Evolutionary conservation across 2,329 filamentous ascomycete species (phyloP).

Genomic region (Alternaria arbusti): DNA sequence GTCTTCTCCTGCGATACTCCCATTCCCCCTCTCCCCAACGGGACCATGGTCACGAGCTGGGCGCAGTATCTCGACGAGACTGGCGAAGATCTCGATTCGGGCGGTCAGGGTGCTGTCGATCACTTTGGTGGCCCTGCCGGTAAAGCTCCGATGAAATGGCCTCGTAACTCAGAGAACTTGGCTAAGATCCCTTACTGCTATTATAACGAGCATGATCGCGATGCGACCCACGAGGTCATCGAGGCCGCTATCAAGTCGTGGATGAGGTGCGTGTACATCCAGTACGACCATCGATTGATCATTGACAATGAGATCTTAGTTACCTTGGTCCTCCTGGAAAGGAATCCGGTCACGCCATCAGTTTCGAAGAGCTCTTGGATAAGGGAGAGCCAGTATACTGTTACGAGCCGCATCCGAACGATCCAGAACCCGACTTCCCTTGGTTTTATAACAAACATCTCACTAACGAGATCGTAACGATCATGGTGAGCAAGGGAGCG

Average conservation of each 20-base stretch:
- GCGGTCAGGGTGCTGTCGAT: background rate
- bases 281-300: too few relatives aligned
- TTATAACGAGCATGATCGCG: background rate
- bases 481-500: background rate
- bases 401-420: too few relatives aligned
- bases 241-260: background rate
- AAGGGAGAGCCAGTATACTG: background rate
- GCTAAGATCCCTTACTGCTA: slow-evolving; percentile 6
- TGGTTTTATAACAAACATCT: too few relatives aligned
- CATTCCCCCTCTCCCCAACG: background rate
- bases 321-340: background rate
- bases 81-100: background rate
- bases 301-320: background rate
- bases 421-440: too few relatives aligned
- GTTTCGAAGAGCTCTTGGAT: background rate
- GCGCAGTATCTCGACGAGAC: background rate
- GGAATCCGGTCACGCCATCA: background rate
- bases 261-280: background rate
- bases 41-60: background rate
- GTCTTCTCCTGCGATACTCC: background rate
- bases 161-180: background rate
- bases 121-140: background rate
- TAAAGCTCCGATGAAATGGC: background rate
- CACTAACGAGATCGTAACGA: background rate
- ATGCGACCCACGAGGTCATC: background rate